A percentile compares a stretch with the other conserved stretches of the same genome.
Conservation (phyloP, 352 stramenopile genomes). For the Plasmopara halstedii region DNA sequence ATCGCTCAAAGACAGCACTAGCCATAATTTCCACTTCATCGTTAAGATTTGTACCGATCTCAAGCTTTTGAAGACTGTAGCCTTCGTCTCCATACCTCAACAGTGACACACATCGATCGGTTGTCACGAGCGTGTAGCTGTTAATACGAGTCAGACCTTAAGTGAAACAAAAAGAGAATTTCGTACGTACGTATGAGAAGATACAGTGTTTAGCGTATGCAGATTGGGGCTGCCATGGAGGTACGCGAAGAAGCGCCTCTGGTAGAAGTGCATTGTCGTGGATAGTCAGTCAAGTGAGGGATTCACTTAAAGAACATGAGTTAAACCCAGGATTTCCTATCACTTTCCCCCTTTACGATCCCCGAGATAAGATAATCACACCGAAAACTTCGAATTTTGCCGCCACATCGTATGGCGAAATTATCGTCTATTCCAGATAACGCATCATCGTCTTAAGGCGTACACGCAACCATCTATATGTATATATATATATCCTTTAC, state of each 20-base stretch:
- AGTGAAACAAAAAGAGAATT: no score
- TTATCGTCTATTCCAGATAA: no score
- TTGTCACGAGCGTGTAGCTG: slow-evolving; percentile 63
- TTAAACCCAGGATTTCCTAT: no score
- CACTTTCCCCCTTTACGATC: no score
- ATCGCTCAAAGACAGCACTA: slow-evolving; percentile 36
- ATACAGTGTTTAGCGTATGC: slow-evolving; percentile 34
- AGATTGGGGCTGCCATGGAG: slow-evolving; percentile 42
- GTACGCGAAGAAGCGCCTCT: slow-evolving; percentile 68
- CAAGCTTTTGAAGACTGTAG: slow-evolving; percentile 35
- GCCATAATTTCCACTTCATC: slow-evolving; percentile 34
- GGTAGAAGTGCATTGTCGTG: slow-evolving; percentile 28
- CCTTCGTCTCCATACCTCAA: slow-evolving; percentile 26
- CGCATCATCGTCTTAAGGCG: no score
- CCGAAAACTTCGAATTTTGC: no score
- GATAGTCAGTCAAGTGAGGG: background rate
- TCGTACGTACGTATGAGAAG: no score
- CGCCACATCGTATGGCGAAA: no score
- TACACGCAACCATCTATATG: no score
- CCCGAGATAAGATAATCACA: no score
- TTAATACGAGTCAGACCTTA: background rate
- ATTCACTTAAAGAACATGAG: no score
- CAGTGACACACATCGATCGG: slow-evolving; percentile 46
- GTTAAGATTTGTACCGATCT: slow-evolving; percentile 18
- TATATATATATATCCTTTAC: no score